Evolutionary conservation across 768 basidiomycete species (phyloP).

Genomic region (Psilocybe sp.): DNA sequence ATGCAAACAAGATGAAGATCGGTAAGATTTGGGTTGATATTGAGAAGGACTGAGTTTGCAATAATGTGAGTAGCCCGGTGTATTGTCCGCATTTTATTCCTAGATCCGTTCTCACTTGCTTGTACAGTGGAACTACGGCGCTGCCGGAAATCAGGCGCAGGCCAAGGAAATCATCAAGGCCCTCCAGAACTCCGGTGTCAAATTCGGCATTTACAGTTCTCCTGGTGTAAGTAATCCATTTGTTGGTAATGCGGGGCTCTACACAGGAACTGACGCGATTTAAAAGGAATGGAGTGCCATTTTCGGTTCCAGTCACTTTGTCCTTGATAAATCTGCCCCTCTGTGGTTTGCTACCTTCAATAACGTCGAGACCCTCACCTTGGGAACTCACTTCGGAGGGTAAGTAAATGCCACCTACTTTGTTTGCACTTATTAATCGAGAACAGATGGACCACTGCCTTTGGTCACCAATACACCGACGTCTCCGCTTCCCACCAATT

Average conservation of each 20-base stretch:
- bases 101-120: neutral
- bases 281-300: conserved; percentile 3
- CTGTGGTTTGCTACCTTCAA: conserved; percentile 21
- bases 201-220: conserved; percentile 17
- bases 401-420: neutral
- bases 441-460: conserved; percentile 20
- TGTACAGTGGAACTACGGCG: conserved; percentile 17
- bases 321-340: conserved; percentile 15
- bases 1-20: conserved; percentile 15
- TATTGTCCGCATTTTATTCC: neutral
- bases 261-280: neutral
- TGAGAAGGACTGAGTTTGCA: conserved; percentile 18
- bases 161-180: conserved; percentile 13
- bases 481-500: conserved; percentile 23
- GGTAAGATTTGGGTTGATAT: conserved; percentile 18
- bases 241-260: no score
- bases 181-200: conserved; percentile 13
- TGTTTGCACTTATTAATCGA: neutral
- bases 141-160: conserved; percentile 15
- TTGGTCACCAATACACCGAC: conserved; percentile 25
- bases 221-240: conserved; percentile 11
- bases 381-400: conserved; percentile 18
- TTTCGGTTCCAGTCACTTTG: conserved; percentile 11
- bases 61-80: conserved; percentile 6
- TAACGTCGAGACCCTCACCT: conserved; percentile 15